phyloP scores from a whole-genome alignment of 345 rosid genomes.

The Citrus maxima region DNA sequence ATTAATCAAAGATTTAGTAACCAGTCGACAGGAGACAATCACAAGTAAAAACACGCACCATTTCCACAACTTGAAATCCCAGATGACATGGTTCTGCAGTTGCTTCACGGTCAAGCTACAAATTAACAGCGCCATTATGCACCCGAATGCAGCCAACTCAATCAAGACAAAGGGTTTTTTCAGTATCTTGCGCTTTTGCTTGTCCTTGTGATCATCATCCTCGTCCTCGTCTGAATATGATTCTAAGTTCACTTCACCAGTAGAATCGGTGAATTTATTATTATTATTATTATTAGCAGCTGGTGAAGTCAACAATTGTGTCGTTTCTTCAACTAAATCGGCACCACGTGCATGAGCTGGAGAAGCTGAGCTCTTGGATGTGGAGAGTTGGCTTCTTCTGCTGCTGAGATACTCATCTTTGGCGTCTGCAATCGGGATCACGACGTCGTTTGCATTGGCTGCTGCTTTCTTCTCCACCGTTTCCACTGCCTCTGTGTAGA shows the following conservation, averaged over 20 bases:
- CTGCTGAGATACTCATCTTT: neutral
- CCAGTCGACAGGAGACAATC: constrained; percentile 43
- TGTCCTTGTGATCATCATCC: neutral
- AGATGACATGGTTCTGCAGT: constrained; percentile 22
- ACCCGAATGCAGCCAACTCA: constrained; percentile 27
- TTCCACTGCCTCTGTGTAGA: neutral
- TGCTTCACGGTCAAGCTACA: constrained; percentile 35
- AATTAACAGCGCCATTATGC: constrained; percentile 29
- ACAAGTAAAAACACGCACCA: constrained; percentile 52
- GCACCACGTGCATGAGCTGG: neutral
- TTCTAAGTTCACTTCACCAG: neutral
- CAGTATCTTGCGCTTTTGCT: neutral
- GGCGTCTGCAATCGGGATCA: neutral
- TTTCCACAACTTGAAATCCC: constrained; percentile 53
- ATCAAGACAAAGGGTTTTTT: constrained; percentile 18
- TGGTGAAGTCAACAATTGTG: neutral
- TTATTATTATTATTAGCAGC: neutral
- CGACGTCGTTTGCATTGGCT: neutral
- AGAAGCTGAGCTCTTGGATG: neutral
- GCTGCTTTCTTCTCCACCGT: neutral
- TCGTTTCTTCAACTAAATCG: neutral
- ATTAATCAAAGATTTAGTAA: constrained; percentile 44
- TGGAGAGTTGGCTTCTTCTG: neutral
- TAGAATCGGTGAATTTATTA: neutral
- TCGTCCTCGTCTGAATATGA: neutral